Evolutionary conservation across 345 rosid genomes (phyloP).

Genomic region (Lepidium aucheri): DNA sequence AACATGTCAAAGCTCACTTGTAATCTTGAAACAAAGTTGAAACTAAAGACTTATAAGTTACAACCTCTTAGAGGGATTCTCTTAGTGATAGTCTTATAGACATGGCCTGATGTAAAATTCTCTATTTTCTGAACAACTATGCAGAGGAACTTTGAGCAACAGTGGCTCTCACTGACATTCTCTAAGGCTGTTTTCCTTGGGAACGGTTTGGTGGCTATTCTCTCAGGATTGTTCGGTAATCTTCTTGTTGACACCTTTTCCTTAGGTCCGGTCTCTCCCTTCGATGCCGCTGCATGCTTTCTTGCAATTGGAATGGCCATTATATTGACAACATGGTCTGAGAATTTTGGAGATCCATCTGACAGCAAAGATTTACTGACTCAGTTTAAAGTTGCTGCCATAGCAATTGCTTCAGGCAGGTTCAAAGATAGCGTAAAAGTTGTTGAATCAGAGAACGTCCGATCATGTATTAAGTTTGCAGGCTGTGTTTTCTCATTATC

Average conservation of each 20-base stretch:
- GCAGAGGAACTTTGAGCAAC: conserved; percentile 88
- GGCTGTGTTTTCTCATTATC: background rate
- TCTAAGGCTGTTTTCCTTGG: conserved; percentile 94
- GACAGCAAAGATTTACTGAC: conserved; percentile 82
- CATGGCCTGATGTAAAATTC: conserved; percentile 7
- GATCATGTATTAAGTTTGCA: background rate
- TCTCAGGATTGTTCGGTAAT: conserved; percentile 81
- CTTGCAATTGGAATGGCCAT: conserved; percentile 89
- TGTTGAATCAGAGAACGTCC: background rate
- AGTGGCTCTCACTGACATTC: conserved; percentile 86
- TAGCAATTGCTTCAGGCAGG: conserved; percentile 92
- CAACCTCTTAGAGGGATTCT: background rate
- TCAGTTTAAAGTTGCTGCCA: conserved; percentile 89
- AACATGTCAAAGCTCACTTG: background rate
- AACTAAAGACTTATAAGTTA: background rate
- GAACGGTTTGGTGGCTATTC: conserved; percentile 86
- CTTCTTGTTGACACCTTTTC: conserved; percentile 64
- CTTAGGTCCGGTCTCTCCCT: conserved; percentile 98
- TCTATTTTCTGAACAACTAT: background rate
- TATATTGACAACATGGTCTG: conserved; percentile 76
- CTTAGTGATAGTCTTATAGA: background rate
- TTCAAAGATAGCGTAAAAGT: conserved; percentile 1
- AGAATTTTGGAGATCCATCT: conserved; percentile 86
- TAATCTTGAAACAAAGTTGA: background rate
- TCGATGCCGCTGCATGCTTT: conserved; percentile 93